Percentiles rank a stretch among this genome's conserved stretches.
Evolutionary conservation across 768 basidiomycete species (phyloP).

Genomic region (Termitomyces sp.): DNA sequence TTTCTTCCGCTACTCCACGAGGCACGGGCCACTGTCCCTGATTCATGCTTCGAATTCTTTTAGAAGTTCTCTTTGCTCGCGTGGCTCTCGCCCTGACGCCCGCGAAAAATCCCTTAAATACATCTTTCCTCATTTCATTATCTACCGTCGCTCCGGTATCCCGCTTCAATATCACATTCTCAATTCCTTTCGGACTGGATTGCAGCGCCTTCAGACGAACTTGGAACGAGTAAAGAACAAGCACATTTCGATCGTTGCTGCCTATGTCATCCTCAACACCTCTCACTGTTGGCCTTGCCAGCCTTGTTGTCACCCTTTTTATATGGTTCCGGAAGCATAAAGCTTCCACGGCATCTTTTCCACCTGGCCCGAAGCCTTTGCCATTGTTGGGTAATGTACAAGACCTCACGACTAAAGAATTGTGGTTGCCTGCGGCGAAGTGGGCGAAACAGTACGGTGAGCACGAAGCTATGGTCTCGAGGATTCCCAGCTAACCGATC

Average conservation of each 20-base stretch:
- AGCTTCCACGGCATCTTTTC: constrained; percentile 40
- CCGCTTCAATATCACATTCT: neutral
- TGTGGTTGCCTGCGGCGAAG: constrained; percentile 58
- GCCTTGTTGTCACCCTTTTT: constrained; percentile 36
- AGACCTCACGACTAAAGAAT: constrained; percentile 57
- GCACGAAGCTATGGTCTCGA: constrained; percentile 13
- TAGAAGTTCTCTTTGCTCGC: constrained; percentile 14
- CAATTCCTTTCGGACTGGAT: neutral
- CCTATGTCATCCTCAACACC: constrained; percentile 22
- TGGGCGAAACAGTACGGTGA: constrained; percentile 67
- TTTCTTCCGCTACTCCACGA: constrained; percentile 8
- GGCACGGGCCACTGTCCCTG: constrained; percentile 12
- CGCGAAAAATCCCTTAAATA: constrained; percentile 16
- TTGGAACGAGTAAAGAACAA: neutral
- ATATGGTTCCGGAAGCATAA: constrained; percentile 43
- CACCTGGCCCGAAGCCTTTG: constrained; percentile 67
- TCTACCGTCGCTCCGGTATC: constrained; percentile 3
- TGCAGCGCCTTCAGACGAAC: neutral
- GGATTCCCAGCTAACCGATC: constrained; percentile 5
- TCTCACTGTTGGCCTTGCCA: constrained; percentile 29
- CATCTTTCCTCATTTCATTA: constrained; percentile 8
- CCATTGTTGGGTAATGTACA: constrained; percentile 64
- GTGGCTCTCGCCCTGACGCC: constrained; percentile 17
- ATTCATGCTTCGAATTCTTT: constrained; percentile 15
- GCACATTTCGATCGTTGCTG: constrained; percentile 6